phyloP scores from a whole-genome alignment of 2,329 filamentous ascomycete genomes.

The Byssothecium circinans region DNA sequence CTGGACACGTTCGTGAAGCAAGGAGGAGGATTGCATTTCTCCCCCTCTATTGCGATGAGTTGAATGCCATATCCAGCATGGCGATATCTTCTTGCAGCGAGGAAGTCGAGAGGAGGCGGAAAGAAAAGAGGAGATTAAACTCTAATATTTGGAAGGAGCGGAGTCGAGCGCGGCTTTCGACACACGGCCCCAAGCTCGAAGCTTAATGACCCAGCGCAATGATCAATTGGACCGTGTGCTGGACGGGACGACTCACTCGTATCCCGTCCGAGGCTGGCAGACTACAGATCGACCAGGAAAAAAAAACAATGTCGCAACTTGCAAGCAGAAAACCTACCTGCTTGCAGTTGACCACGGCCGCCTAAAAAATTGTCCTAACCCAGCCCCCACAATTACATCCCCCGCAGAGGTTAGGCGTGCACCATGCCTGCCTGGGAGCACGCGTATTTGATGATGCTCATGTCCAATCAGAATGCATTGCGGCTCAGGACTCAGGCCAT shows the following conservation, averaged over 20 bases:
- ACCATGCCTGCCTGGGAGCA: neutral
- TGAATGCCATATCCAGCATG: neutral
- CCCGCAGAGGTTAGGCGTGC: neutral
- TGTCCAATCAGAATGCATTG: neutral
- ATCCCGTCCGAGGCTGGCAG: neutral
- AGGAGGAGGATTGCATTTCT: neutral
- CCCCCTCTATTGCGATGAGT: neutral
- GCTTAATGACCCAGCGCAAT: neutral
- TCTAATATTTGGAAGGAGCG: neutral
- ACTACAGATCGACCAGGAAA: neutral
- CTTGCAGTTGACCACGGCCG: neutral
- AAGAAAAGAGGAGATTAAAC: neutral
- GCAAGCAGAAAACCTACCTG: neutral
- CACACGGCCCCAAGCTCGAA: neutral
- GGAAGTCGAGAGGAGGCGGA: neutral
- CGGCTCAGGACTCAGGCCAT: neutral
- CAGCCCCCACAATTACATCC: neutral
- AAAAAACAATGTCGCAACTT: neutral
- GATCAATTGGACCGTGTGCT: neutral
- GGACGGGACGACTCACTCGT: neutral
- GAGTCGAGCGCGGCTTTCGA: neutral
- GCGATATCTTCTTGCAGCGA: neutral
- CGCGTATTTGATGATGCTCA: neutral
- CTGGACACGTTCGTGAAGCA: neutral
- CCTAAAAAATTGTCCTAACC: neutral